Base-by-base conservation (phyloP, 108 stramenopile species). In the Pinguiococcus pyrenoidosus region DNA sequence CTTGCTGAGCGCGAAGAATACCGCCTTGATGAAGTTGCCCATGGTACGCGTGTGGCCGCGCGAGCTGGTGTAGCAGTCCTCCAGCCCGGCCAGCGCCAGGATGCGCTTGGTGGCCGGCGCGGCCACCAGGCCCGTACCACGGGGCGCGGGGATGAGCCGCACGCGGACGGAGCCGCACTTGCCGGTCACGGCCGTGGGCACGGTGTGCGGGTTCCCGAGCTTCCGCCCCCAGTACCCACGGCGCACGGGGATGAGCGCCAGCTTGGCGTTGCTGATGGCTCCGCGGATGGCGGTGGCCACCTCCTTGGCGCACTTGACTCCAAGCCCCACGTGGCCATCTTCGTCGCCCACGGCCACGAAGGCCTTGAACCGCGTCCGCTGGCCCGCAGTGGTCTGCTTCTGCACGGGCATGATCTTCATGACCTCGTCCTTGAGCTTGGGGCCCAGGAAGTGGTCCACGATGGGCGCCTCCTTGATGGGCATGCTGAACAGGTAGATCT, bases 381-480 rank as follows among this genome's bases (percentile, higher is more conserved):
- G 98, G 75, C 98, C 98, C 44, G 98, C 98, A 18, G 89, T 84
- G 42, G 89, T 87, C 74, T 91, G 89, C 84, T 95, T 95, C 49
- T 35, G 49, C 14, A 50, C 9, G 29, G 49, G 49, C 32, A 50
- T 50, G 49, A 50, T 50, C 49, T 50, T 50, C 49, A 50, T 50
- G 49, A 50, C 49, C 28, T 99, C 98, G 66, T 99, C 98, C 60
- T 85, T 84, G 46, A 99, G 89, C 71, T 83, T 82, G 62, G 88
- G 87, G 76, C 69, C 72, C 10, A 58, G 59, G 54, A 62, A 89
- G 64, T 75, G 81, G 58, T 99, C 98, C 55, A 99, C 89, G 66
- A 99, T 99, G 68, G 96, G 90, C 41, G 85, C 85, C 78, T 99
- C 98, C 91, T 99, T 96, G 66, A 99, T 87, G 39, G 93, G 92